Conservation (phyloP, 768 basidiomycete genomes). For the Hygrocybe coccinea region DNA sequence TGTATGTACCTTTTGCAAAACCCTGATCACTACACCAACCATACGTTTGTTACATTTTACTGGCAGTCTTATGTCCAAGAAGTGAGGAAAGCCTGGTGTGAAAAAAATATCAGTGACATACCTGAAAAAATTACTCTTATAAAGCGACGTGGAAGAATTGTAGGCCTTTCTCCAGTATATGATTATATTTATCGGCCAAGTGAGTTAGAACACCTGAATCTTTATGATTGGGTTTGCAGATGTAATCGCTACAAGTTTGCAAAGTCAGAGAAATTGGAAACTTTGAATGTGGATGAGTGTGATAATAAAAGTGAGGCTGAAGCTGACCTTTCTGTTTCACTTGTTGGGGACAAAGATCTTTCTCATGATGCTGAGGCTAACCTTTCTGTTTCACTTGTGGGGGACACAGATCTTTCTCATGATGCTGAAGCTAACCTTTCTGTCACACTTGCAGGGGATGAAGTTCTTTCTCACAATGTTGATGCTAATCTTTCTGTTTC, state of each 20-base stretch:
- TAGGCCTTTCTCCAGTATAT: slow-evolving; percentile 19
- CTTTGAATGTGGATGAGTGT: background rate
- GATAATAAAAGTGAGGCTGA: background rate
- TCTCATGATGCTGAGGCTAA: too few species aligned
- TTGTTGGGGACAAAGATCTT: background rate
- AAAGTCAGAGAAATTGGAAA: background rate
- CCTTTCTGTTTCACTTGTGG: too few species aligned
- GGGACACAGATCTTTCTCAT: too few species aligned
- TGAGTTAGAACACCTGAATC: slow-evolving; percentile 8
- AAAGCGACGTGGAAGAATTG: slow-evolving; percentile 13
- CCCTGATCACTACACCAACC: background rate
- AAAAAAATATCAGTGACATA: background rate
- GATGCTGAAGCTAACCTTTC: background rate
- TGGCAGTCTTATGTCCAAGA: slow-evolving; percentile 14
- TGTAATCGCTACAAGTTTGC: slow-evolving; percentile 1
- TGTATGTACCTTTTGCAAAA: too few species aligned
- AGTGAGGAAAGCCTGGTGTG: slow-evolving; percentile 9
- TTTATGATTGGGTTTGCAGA: slow-evolving; percentile 17
- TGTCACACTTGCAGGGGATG: background rate
- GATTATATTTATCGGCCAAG: slow-evolving; percentile 9
- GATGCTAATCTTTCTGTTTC: slow-evolving; percentile 1
- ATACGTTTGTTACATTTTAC: slow-evolving; percentile 5
- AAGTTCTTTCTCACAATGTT: background rate
- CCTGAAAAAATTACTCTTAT: slow-evolving; percentile 20
- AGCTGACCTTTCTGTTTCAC: background rate